These are phyloP conservation scores for Protomyces gravidus DNA, from an alignment of 1,139 yeast genomes.

Conservation along the genomic window DNA sequence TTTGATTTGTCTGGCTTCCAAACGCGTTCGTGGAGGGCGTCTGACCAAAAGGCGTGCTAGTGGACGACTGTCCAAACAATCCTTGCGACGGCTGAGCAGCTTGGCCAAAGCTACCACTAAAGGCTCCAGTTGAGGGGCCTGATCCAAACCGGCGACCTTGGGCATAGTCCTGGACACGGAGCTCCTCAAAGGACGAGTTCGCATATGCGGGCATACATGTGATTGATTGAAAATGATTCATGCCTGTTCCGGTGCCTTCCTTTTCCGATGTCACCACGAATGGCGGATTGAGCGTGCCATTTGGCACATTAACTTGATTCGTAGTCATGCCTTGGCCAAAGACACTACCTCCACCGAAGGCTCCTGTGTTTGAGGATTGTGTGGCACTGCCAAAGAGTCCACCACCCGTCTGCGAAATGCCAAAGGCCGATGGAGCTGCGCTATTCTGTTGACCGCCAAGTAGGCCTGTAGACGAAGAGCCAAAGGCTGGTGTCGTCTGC, in stretches of 20 bases:
- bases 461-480: slow-evolving; percentile 35
- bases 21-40: slow-evolving; percentile 34
- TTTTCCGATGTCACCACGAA: slow-evolving; percentile 64
- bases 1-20: slow-evolving; percentile 7
- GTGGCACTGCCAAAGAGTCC: slow-evolving; percentile 23
- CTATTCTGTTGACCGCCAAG: slow-evolving; percentile 39
- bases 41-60: slow-evolving; percentile 28
- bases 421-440: slow-evolving; percentile 32
- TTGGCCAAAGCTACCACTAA: slow-evolving; percentile 34
- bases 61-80: slow-evolving; percentile 2
- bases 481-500: slow-evolving; percentile 21
- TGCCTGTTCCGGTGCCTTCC: slow-evolving; percentile 49
- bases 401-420: slow-evolving; percentile 33
- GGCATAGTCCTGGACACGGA: slow-evolving; percentile 82
- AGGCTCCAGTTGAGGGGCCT: slow-evolving; percentile 35
- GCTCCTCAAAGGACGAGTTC: slow-evolving; percentile 77
- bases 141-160: slow-evolving; percentile 60
- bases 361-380: not conserved
- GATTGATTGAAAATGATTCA: slow-evolving; percentile 66
- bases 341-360: slow-evolving; percentile 33
- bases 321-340: slow-evolving; percentile 35
- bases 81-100: slow-evolving; percentile 1
- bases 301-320: slow-evolving; percentile 30
- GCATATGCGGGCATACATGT: slow-evolving; percentile 86
- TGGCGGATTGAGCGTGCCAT: slow-evolving; percentile 36